Conservation (phyloP, 2,329 filamentous ascomycete species). For the Epicoccum sorghinum region DNA sequence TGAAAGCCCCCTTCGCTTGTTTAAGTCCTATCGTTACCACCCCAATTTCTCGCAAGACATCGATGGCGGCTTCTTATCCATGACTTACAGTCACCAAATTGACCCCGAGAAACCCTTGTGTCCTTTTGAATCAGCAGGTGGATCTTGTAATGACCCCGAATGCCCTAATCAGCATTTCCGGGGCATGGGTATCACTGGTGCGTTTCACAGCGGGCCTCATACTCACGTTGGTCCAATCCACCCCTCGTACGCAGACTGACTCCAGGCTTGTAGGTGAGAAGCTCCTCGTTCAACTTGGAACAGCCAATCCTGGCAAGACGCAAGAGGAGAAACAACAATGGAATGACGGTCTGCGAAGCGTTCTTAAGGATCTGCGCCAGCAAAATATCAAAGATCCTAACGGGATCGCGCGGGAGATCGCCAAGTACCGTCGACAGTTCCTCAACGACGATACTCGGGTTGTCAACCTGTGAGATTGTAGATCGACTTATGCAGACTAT, state of each 20-base stretch:
- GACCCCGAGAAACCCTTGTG: conserved; percentile 77
- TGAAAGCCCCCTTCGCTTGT: conserved; percentile 79
- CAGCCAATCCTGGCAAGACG: conserved; percentile 65
- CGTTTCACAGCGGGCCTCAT: conserved; percentile 53
- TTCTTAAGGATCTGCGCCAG: conserved; percentile 47
- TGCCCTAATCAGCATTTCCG: conserved; percentile 85
- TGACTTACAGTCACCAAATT: conserved; percentile 94
- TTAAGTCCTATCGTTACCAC: conserved; percentile 90
- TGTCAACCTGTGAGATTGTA: conserved; percentile 41
- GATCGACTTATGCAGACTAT: not conserved
- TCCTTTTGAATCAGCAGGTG: conserved; percentile 72
- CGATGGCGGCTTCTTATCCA: conserved; percentile 78
- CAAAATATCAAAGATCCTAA: conserved; percentile 47
- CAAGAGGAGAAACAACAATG: conserved; percentile 63
- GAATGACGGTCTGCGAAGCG: conserved; percentile 46
- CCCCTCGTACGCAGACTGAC: conserved; percentile 49
- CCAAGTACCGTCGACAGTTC: conserved; percentile 48
- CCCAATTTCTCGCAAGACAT: conserved; percentile 74
- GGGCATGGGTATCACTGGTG: conserved; percentile 75
- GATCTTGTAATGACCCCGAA: conserved; percentile 73
- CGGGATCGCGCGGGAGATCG: conserved; percentile 47
- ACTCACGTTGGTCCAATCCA: conserved; percentile 34
- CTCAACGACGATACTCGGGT: conserved; percentile 49
- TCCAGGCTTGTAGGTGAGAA: conserved; percentile 65
- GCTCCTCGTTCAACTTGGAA: conserved; percentile 74